phyloP scores from a whole-genome alignment of 2,329 filamentous ascomycete genomes.

The Periconia sp. region DNA sequence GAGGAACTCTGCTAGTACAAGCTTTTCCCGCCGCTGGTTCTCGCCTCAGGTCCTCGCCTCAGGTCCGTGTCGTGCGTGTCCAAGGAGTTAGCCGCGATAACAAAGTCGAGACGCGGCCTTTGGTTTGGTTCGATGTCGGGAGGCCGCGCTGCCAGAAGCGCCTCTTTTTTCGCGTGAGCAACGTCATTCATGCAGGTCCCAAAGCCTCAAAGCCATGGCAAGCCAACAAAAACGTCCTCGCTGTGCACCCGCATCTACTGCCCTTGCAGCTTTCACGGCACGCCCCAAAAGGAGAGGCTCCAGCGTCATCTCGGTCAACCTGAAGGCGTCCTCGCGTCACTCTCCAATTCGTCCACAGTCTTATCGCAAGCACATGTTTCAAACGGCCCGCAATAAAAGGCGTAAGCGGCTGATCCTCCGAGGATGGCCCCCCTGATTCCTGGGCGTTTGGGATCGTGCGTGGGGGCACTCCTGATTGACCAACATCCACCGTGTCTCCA shows the following conservation, averaged over 20 bases:
- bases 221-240: too few relatives aligned
- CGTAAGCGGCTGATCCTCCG: slow-evolving; percentile 5
- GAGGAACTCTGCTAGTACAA: slow-evolving; percentile 11
- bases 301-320: background rate
- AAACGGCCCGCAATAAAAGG: slow-evolving; percentile 15
- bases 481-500: slow-evolving; percentile 1
- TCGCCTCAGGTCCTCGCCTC: background rate
- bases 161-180: slow-evolving; percentile 1
- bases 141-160: background rate
- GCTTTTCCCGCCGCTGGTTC: slow-evolving; percentile 1
- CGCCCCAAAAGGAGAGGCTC: background rate
- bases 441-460: slow-evolving; percentile 8
- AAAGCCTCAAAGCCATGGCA: slow-evolving; percentile 1
- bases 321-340: background rate
- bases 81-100: background rate
- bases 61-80: too few relatives aligned
- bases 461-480: slow-evolving; percentile 10
- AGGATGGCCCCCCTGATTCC: slow-evolving; percentile 4
- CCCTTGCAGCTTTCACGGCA: background rate
- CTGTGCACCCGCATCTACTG: background rate
- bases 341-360: background rate
- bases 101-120: too few relatives aligned
- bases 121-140: slow-evolving; percentile 8
- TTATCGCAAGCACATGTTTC: slow-evolving; percentile 16
- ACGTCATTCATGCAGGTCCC: slow-evolving; percentile 14